A percentile compares a stretch with the other conserved stretches of the same genome.
phyloP scores from a whole-genome alignment of 2,329 filamentous ascomycete species.

The Trichoderma endophyticum region DNA sequence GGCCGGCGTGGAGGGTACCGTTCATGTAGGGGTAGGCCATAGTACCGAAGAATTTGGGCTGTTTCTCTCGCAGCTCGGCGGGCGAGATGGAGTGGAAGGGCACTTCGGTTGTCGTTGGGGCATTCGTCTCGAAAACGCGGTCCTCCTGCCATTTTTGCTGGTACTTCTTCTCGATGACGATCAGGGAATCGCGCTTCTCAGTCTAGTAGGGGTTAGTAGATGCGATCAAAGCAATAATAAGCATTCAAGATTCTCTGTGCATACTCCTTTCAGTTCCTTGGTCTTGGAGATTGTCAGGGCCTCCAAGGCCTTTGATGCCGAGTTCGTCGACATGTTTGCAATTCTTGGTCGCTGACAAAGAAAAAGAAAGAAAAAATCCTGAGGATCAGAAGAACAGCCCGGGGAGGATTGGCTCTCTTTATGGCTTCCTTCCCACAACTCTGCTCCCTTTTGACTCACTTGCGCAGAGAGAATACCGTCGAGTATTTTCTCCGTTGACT shows the following conservation, averaged over 20 bases:
- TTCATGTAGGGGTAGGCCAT: constrained; percentile 69
- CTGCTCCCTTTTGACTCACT: constrained; percentile 18
- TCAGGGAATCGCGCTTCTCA: constrained; percentile 80
- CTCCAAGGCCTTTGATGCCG: constrained; percentile 49
- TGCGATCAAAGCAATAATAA: not conserved
- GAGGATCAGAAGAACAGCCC: not conserved
- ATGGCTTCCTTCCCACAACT: constrained; percentile 2
- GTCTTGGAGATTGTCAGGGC: constrained; percentile 54
- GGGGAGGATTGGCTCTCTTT: not conserved
- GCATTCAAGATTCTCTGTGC: constrained; percentile 24
- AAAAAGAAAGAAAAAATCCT: not conserved
- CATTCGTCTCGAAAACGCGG: constrained; percentile 76
- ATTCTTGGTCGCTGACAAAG: not conserved
- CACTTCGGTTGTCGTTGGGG: constrained; percentile 74
- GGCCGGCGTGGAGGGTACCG: constrained; percentile 83
- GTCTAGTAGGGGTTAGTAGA: constrained; percentile 50
- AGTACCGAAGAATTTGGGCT: constrained; percentile 84
- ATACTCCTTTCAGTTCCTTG: constrained; percentile 58
- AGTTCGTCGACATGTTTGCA: constrained; percentile 41
- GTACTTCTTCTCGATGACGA: constrained; percentile 86
- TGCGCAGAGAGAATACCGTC: constrained; percentile 2
- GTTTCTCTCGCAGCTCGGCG: constrained; percentile 71
- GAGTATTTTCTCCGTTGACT: constrained; percentile 28
- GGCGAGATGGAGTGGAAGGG: constrained; percentile 71
- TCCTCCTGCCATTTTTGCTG: constrained; percentile 61